Evolutionary conservation across 2,329 filamentous ascomycete genomes (phyloP), one percentile per base, ranked within the genome.

Genomic region (Xylaria sp.): DNA sequence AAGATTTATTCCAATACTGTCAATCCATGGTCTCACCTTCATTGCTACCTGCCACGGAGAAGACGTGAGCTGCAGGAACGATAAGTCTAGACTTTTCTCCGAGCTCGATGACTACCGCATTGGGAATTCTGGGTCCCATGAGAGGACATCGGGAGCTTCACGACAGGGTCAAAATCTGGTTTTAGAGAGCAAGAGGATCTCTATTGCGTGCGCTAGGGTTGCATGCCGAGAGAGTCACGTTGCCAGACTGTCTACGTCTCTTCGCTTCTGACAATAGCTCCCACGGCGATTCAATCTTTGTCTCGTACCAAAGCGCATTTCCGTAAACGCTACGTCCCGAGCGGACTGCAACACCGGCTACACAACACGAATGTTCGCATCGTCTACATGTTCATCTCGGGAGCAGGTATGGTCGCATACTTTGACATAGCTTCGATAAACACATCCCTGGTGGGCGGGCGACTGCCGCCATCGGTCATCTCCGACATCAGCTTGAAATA

Each of bases 401-500:
- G 50, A n/a, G 53, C 54, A 25, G 63, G 78, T 64, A 85, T 75
- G 6, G 84, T 86, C 29, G 83, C 83, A 79, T 81, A 86, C 68
- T 80, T 74, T 11, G 77, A 76, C 84, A 86, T 84, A 17, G 83
- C 83, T 71, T 81, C 79, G 65, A 81, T 68, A 70, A 83, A 83
- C 59, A 81, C 81, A 74, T 85, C 82, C 45, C 80, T 80, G 17
- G 81, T 83, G 74, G 86, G 79, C 67, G 78, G 77, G 69, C 80
- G 80, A 55, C 83, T 82, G 17, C 77, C 70, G 62, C 80, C 80
- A 27, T 78, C 50, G 22, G 49, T 80, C 71, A 86, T 73, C 70
- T 79, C 77, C 11, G 80, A 78, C 71, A 87, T 70, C 49, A 86
- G 76, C 77, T 84, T 85, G 76, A 88, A 87, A 71, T 87, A 87